phyloP scores from a whole-genome alignment of 169 alveolate species.

The Eimeria falciformis region DNA sequence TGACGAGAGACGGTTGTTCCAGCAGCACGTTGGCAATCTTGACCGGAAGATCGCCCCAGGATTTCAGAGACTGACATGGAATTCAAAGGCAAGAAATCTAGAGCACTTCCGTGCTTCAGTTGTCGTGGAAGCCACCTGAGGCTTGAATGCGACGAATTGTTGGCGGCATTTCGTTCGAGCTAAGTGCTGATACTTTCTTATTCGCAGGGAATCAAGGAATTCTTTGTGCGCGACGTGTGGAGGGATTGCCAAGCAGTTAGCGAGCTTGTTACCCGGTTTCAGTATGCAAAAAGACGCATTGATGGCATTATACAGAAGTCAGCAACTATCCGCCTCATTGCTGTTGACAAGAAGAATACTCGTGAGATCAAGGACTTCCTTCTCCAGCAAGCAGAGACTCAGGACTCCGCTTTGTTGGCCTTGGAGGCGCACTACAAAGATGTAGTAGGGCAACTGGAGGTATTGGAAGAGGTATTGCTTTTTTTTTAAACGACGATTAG shows the following conservation, averaged over 20 bases:
- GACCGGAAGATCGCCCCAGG: slow-evolving; percentile 82
- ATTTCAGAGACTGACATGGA: slow-evolving; percentile 80
- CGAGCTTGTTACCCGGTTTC: slow-evolving; percentile 86
- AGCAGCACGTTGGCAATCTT: slow-evolving; percentile 80
- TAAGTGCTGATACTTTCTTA: not conserved
- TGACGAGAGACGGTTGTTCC: slow-evolving; percentile 86
- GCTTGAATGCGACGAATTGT: no score
- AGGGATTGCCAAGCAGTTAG: slow-evolving; percentile 87
- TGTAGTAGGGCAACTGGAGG: slow-evolving; percentile 83
- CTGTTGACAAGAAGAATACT: slow-evolving; percentile 50
- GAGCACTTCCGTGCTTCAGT: not conserved
- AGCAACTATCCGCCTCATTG: slow-evolving; percentile 25
- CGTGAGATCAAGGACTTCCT: slow-evolving; percentile 48
- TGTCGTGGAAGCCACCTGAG: not conserved
- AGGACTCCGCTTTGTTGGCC: not conserved
- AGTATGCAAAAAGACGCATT: slow-evolving; percentile 21
- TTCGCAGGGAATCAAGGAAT: slow-evolving; percentile 87
- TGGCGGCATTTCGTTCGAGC: no score
- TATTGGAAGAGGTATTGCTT: slow-evolving; percentile 28
- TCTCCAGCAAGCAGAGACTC: slow-evolving; percentile 39
- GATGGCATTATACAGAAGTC: slow-evolving; percentile 13
- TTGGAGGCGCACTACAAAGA: slow-evolving; percentile 81
- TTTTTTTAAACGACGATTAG: no score
- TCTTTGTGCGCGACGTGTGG: slow-evolving; percentile 91
- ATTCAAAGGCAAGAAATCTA: slow-evolving; percentile 70